These are phyloP conservation scores for Penicillium crystallinum DNA, from an alignment of 495 filamentous ascomycete species.

Conservation along the genomic window DNA sequence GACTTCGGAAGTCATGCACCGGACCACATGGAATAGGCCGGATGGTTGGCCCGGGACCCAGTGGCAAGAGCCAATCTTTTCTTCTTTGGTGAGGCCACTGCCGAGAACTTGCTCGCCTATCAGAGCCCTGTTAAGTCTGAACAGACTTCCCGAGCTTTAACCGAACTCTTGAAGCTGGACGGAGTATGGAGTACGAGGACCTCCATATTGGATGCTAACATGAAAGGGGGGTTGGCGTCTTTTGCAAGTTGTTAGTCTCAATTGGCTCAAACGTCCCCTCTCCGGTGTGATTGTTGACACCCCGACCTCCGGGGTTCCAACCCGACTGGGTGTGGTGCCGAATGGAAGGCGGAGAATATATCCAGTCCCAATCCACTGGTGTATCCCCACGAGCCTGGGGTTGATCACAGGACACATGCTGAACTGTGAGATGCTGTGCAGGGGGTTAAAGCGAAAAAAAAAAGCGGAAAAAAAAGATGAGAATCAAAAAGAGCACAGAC, in stretches of 20 bases:
- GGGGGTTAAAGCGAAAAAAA: not conserved
- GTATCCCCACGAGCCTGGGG: not conserved
- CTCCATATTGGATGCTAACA: not conserved
- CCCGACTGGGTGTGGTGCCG: not conserved
- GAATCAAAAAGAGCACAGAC: not conserved
- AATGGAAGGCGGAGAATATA: not conserved
- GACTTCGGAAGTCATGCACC: conserved; percentile 29
- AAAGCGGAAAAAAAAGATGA: not conserved
- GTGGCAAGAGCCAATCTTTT: conserved; percentile 18
- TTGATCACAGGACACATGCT: not conserved
- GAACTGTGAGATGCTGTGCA: not conserved
- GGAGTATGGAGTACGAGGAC: no score
- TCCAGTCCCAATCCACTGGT: not conserved
- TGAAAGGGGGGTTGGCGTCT: not conserved
- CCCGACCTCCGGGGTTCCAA: not conserved
- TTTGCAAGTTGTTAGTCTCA: not conserved
- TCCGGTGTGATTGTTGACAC: not conserved
- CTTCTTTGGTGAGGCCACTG: conserved; percentile 5
- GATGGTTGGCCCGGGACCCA: conserved; percentile 20
- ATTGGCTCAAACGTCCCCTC: not conserved
- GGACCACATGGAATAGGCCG: conserved; percentile 30
- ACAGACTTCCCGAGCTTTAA: not conserved
- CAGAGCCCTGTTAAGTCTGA: not conserved
- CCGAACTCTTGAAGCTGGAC: no score
- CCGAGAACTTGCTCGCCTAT: conserved; percentile 8